Conservation (phyloP, 2,329 filamentous ascomycete genomes). For the Aureobasidium sp. region DNA sequence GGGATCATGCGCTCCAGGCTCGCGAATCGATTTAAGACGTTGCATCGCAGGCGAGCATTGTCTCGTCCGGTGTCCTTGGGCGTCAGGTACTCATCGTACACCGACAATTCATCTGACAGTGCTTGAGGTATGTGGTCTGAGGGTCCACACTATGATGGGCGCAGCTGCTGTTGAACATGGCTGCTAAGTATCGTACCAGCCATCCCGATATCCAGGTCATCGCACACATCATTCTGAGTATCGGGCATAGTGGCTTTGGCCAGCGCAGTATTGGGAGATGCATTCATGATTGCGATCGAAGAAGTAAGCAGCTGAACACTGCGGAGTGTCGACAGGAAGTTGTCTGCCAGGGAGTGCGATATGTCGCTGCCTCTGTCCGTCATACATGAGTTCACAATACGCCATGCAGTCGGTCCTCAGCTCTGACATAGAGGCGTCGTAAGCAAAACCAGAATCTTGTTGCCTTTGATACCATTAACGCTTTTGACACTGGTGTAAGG, state of each 20-base stretch:
- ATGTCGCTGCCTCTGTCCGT: background rate
- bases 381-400: background rate
- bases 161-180: slow-evolving; percentile 17
- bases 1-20: slow-evolving; percentile 40
- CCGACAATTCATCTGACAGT: slow-evolving; percentile 26
- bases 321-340: slow-evolving; percentile 31
- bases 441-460: background rate
- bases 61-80: slow-evolving; percentile 29
- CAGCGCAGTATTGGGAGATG: slow-evolving; percentile 17
- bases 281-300: slow-evolving; percentile 32
- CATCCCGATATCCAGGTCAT: slow-evolving; percentile 26
- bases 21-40: slow-evolving; percentile 35
- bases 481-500: background rate
- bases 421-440: background rate
- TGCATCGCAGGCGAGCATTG: slow-evolving; percentile 30
- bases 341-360: background rate
- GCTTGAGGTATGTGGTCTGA: slow-evolving; percentile 11
- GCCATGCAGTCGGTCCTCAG: background rate
- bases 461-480: slow-evolving; percentile 1
- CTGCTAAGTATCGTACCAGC: slow-evolving; percentile 19
- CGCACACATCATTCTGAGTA: slow-evolving; percentile 24
- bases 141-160: slow-evolving; percentile 4
- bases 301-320: slow-evolving; percentile 35
- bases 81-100: slow-evolving; percentile 22
- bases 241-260: background rate